Percentiles rank a stretch among this genome's conserved stretches.
phyloP scores from a whole-genome alignment of 345 rosid species.

The Nephelium lappaceum region DNA sequence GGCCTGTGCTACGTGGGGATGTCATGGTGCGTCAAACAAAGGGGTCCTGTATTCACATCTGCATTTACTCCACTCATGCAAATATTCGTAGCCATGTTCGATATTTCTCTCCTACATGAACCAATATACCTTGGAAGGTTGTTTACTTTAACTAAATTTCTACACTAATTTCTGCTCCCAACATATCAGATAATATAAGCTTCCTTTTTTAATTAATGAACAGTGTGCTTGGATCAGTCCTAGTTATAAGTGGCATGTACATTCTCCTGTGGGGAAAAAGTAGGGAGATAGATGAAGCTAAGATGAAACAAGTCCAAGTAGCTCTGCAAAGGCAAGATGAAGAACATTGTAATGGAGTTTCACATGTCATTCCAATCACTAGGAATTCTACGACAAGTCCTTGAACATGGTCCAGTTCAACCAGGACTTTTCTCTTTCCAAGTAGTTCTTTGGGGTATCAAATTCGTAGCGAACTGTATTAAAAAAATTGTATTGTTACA shows the following conservation, averaged over 20 bases:
- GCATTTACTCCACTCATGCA: conserved; percentile 74
- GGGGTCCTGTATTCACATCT: conserved; percentile 81
- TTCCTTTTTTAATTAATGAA: conserved; percentile 1
- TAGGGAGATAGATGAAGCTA: conserved; percentile 43
- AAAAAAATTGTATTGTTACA: background rate
- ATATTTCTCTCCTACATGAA: conserved; percentile 67
- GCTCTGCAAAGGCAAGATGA: conserved; percentile 21
- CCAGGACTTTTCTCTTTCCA: background rate
- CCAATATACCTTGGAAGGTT: conserved; percentile 76
- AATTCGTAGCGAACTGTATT: background rate
- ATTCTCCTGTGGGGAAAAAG: conserved; percentile 83
- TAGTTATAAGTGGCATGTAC: conserved; percentile 67
- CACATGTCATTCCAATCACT: conserved; percentile 16
- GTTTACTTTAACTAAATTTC: background rate
- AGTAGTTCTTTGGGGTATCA: background rate
- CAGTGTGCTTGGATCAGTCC: conserved; percentile 72
- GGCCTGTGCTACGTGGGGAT: conserved; percentile 82
- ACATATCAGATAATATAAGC: background rate
- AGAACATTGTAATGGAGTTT: conserved; percentile 20
- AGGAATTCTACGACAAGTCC: background rate
- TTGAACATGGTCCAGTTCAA: background rate
- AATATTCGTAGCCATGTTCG: conserved; percentile 65
- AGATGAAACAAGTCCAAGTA: conserved; percentile 42
- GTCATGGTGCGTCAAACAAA: conserved; percentile 82
- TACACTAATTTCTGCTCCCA: background rate